Evolutionary conservation across 1,284 basidiomycete genomes (phyloP), one percentile per base, ranked within the genome.

Genomic region (Moesziomyces globuligerus): DNA sequence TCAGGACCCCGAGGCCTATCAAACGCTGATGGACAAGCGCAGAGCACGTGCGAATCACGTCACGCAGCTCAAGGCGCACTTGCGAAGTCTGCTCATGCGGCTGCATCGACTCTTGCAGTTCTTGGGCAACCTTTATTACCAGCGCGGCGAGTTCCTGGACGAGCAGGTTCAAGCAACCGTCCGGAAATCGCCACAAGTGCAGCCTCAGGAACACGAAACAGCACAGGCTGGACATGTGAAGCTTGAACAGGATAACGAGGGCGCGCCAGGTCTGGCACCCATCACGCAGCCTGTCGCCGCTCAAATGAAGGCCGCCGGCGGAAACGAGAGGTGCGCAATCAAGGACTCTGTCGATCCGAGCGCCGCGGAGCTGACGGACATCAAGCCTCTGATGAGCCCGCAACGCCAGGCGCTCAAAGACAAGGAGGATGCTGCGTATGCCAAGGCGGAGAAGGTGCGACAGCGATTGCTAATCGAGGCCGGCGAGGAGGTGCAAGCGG

Each of bases 71-170:
- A 58, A 62, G 26, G 55, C 68, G 6, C 45, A 68, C 11, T 47
- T 68, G 23, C 73, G 79, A 15, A 47, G 40, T 23, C 50, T 68
- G 61, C 60, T 74, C 8, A 78, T 76, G 41, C 59, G 69, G 32
- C 42, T 73, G 32, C 79, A 80, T 60, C 75, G 79, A 2, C 51
- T 71, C 1, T 47, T 75, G 24, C 73, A 76, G 25, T 81, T 79
- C 41, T 32, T 46, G 9, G 79, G 79, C n/a, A 78, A 80, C 44
- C 50, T 74, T 34, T 79, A 64, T 58, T 81, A 66, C 21, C 76
- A 76, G 28, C 51, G 78, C 26, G 78, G 74, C 37, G 70, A 81
- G 43, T 48, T 48, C 37, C 43, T 59, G 11, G 65, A 72, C 32
- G 54, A 67, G 37, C 47, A 54, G 11, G 36, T 54, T 21, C 52